Evolutionary conservation across 352 stramenopile genomes (phyloP).

Genomic region (Globisporangium ultimum): DNA sequence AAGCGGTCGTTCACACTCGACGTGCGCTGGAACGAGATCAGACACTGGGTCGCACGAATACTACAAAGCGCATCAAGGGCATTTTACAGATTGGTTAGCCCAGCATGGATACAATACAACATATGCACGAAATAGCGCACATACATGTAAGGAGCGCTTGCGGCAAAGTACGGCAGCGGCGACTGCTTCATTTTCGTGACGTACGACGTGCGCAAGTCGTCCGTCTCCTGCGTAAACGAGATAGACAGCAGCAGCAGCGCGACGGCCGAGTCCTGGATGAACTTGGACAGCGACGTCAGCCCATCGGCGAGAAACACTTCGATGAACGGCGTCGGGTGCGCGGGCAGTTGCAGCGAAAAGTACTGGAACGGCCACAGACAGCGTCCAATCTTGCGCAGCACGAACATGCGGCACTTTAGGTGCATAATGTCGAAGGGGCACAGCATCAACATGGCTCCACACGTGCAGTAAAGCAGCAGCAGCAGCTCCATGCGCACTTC

Average conservation of each 20-base stretch:
- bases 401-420: conserved; percentile 61
- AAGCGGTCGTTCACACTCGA: conserved; percentile 67
- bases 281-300: conserved; percentile 83
- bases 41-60: conserved; percentile 75
- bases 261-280: conserved; percentile 67
- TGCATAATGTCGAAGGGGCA: conserved; percentile 70
- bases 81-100: background rate
- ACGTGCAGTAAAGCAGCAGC: conserved; percentile 56
- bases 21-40: conserved; percentile 80
- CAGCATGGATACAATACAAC: background rate
- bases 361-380: conserved; percentile 73
- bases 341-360: conserved; percentile 46
- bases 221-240: conserved; percentile 43
- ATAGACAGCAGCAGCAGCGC: conserved; percentile 60
- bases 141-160: conserved; percentile 73
- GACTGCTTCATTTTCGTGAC: conserved; percentile 72
- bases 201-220: conserved; percentile 49
- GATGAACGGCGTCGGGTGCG: conserved; percentile 61
- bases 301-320: conserved; percentile 81
- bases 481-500: conserved; percentile 67
- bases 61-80: conserved; percentile 15
- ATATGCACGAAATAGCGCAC: background rate
- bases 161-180: conserved; percentile 65
- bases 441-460: conserved; percentile 40
- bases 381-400: conserved; percentile 43